Percentiles rank a stretch among this genome's conserved stretches.
These are phyloP conservation scores for Oryza glumipatula DNA, from an alignment of 176 grass and related monocot genomes.

Conservation along the genomic window DNA sequence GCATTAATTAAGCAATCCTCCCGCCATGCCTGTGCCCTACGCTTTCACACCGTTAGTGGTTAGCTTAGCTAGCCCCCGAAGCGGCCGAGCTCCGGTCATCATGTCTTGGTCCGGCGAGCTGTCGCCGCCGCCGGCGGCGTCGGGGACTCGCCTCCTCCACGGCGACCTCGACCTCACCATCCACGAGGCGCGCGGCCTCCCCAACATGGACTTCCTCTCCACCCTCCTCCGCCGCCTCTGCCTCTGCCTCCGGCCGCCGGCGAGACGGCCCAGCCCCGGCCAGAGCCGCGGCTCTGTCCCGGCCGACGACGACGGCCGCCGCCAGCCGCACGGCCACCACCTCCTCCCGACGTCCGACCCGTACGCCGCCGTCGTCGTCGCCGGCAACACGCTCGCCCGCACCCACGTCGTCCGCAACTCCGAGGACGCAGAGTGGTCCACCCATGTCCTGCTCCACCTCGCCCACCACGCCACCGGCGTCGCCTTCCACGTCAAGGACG, in stretches of 20 bases:
- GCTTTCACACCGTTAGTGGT: neutral
- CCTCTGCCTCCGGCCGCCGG: constrained; percentile 47
- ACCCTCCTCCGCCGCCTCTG: constrained; percentile 59
- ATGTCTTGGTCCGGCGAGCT: constrained; percentile 1
- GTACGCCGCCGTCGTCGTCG: constrained; percentile 51
- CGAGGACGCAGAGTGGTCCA: constrained; percentile 50
- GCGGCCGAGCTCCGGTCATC: neutral
- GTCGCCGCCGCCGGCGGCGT: too few relatives aligned
- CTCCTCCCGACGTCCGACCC: constrained; percentile 58
- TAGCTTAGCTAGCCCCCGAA: too few relatives aligned
- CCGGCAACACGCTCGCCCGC: constrained; percentile 59
- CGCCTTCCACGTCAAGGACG: constrained; percentile 68
- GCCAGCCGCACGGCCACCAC: constrained; percentile 22
- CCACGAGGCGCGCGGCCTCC: constrained; percentile 58
- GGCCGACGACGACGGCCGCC: neutral
- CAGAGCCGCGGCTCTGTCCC: neutral
- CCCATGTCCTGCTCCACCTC: constrained; percentile 53
- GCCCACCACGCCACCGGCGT: constrained; percentile 52
- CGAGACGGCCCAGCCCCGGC: neutral
- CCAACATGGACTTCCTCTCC: constrained; percentile 82
- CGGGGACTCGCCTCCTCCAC: constrained; percentile 48
- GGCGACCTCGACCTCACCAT: constrained; percentile 72
- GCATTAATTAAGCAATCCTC: neutral
- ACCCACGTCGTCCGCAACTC: constrained; percentile 73
- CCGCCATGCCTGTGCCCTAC: neutral